These are phyloP conservation scores for Pseudopyricularia javanii DNA, from an alignment of 2,329 filamentous ascomycete genomes.

Conservation along the genomic window DNA sequence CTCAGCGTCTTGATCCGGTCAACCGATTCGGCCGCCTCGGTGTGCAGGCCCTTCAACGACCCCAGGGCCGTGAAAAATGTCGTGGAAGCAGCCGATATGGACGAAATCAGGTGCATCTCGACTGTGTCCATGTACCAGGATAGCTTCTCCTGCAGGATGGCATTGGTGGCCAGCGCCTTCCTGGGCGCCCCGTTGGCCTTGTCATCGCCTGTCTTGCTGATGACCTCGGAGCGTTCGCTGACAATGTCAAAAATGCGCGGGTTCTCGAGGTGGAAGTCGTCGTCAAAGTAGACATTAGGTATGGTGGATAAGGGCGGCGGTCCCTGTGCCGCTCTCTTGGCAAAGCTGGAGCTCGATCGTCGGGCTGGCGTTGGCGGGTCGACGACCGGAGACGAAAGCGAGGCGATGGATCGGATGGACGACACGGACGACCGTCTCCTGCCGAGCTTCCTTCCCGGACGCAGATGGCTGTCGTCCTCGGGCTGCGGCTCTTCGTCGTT, in stretches of 20 bases:
- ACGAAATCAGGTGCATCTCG: conserved; percentile 91
- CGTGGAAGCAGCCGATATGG: conserved; percentile 88
- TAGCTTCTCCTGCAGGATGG: conserved; percentile 92
- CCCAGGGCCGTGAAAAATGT: conserved; percentile 94
- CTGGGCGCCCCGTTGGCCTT: conserved; percentile 55
- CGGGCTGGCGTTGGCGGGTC: conserved; percentile 30
- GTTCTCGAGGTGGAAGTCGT: conserved; percentile 90
- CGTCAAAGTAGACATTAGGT: conserved; percentile 85
- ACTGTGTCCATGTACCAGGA: conserved; percentile 99
- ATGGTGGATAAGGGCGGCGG: conserved; percentile 85
- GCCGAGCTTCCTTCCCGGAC: conserved; percentile 24
- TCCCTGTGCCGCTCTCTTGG: conserved; percentile 52
- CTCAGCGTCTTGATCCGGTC: conserved; percentile 71
- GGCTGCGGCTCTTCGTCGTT: conserved; percentile 49
- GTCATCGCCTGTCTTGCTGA: conserved; percentile 50
- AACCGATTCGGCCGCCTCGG: conserved; percentile 85
- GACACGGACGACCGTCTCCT: conserved; percentile 30
- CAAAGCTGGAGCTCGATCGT: conserved; percentile 33
- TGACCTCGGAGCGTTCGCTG: conserved; percentile 91
- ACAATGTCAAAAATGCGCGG: conserved; percentile 93
- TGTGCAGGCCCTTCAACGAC: conserved; percentile 79
- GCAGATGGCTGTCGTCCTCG: conserved; percentile 31
- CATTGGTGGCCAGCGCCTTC: conserved; percentile 88
- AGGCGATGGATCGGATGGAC: conserved; percentile 20
- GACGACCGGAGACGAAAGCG: background rate